phyloP scores from a whole-genome alignment of 1,139 yeast genomes.

The Yamadazyma blattariae region DNA sequence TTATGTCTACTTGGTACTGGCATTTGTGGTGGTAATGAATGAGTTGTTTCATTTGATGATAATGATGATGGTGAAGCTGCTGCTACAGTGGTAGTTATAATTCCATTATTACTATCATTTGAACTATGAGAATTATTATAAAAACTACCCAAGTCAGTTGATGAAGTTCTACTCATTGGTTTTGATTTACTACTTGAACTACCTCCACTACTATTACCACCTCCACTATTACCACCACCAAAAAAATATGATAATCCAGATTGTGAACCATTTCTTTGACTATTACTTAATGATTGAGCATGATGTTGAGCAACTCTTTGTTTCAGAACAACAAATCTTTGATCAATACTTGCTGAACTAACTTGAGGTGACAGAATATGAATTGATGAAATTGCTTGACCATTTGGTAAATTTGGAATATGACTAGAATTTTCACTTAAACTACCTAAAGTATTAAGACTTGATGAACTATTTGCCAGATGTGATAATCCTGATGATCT shows the following conservation, averaged over 20 bases:
- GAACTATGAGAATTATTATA: conserved; percentile 37
- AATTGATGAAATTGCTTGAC: conserved; percentile 56
- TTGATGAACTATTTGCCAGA: conserved; percentile 16
- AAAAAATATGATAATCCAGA: conserved; percentile 51
- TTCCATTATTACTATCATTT: conserved; percentile 17
- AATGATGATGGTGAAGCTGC: conserved; percentile 39
- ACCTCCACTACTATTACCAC: conserved; percentile 31
- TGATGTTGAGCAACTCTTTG: conserved; percentile 65
- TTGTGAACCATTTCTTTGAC: conserved; percentile 41
- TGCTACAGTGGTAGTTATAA: conserved; percentile 11
- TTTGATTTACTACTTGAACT: background rate
- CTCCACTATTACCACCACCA: conserved; percentile 25
- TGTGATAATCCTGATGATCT: conserved; percentile 19
- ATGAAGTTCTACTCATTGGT: conserved; percentile 22
- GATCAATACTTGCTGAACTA: conserved; percentile 53
- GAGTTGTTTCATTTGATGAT: conserved; percentile 30
- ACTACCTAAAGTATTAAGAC: conserved; percentile 15
- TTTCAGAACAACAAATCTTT: conserved; percentile 69
- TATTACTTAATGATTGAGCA: conserved; percentile 32
- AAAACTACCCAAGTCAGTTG: conserved; percentile 46
- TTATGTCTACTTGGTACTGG: conserved; percentile 47
- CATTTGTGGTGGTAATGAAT: background rate
- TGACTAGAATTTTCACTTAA: conserved; percentile 18
- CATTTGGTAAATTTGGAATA: conserved; percentile 49
- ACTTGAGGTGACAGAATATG: conserved; percentile 72